Conservation (phyloP, 2,329 filamentous ascomycete genomes). For the Achaetomium macrosporum region DNA sequence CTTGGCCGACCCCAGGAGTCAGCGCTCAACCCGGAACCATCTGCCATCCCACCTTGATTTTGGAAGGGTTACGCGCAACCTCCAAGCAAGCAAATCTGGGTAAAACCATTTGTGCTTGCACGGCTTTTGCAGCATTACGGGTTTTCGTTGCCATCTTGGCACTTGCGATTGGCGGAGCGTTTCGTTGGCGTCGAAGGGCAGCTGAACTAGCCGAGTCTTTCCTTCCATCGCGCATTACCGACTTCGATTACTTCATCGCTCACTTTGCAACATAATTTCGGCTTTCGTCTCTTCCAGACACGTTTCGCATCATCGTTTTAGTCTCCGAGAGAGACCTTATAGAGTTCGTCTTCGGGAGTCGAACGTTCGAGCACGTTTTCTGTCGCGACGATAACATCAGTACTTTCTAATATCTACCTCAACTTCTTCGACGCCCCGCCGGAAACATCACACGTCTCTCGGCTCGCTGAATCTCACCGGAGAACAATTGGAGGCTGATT, state of each 20-base stretch:
- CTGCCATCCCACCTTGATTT: too few species aligned
- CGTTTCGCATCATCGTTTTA: conserved; percentile 21
- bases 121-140: not conserved
- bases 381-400: conserved; percentile 11
- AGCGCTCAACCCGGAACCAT: not conserved
- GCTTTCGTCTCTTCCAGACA: conserved; percentile 12
- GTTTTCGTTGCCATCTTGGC: not conserved
- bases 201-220: not conserved
- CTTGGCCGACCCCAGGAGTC: not conserved
- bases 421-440: not conserved
- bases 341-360: conserved; percentile 20
- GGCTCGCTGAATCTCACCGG: not conserved
- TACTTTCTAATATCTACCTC: conserved; percentile 13
- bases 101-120: too few species aligned
- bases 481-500: conserved; percentile 1
- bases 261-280: conserved; percentile 4
- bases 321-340: conserved; percentile 22
- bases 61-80: too few species aligned
- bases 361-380: conserved; percentile 26
- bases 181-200: not conserved
- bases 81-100: too few species aligned
- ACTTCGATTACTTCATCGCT: not conserved
- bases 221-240: not conserved
- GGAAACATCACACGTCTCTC: not conserved
- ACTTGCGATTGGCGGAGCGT: too few species aligned